Evolutionary conservation across 208 protist genomes (phyloP).

Genomic region (Acanthamoeba triangularis): DNA sequence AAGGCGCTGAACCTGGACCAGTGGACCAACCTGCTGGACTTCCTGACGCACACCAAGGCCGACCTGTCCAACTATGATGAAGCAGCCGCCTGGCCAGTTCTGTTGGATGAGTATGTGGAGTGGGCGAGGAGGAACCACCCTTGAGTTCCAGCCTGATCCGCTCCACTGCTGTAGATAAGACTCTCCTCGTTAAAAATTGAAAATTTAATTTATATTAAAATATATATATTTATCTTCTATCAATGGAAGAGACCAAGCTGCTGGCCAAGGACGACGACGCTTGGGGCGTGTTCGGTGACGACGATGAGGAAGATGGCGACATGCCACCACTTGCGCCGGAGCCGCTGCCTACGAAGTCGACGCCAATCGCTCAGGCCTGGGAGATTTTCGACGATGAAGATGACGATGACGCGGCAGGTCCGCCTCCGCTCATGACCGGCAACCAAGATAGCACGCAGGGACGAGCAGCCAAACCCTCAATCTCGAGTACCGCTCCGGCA

Average conservation of each 20-base stretch:
- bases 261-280: neutral
- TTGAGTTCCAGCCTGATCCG: too few species aligned
- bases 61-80: neutral
- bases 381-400: conserved; percentile 27
- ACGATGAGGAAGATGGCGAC: neutral
- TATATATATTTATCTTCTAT: neutral
- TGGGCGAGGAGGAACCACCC: neutral
- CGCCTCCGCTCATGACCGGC: neutral
- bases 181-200: too few species aligned
- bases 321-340: too few species aligned
- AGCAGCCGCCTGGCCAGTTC: neutral
- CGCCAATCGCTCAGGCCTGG: neutral
- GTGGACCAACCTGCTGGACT: conserved; percentile 15
- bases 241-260: neutral
- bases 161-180: too few species aligned
- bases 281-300: conserved; percentile 28
- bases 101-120: neutral
- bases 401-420: neutral
- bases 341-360: too few species aligned
- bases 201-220: neutral
- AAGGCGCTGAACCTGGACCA: conserved; percentile 20
- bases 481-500: neutral
- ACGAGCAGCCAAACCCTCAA: too few species aligned
- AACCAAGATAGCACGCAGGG: neutral
- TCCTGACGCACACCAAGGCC: neutral